Evolutionary conservation across 495 filamentous ascomycete genomes (phyloP), one percentile per base, ranked within the genome.

Genomic region (Neurospora sp.): DNA sequence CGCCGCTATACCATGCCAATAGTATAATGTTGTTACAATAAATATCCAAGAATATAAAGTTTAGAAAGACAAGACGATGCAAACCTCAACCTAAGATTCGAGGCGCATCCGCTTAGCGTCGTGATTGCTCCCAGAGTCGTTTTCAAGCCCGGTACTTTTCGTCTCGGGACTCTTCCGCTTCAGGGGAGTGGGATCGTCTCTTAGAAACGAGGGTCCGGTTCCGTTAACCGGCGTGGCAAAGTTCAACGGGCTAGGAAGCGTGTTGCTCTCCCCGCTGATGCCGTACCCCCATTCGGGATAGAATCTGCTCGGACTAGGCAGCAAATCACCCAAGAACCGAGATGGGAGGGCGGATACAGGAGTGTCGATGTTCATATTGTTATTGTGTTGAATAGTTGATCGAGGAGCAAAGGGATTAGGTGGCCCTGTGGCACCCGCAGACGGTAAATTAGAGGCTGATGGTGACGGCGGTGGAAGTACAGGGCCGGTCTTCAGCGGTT

Each of bases 331-430:
- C 61, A 97, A 89, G 80, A 98, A 98, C 35, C 94, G 88, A 69
- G 92, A 96, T 3, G 96, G 96, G 9, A 99, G 85, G 4, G 96
- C 95, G n/a, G 95, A 98, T n/a, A 97, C 94, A 0, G 96, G 96
- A 5, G 96, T 98, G 76, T 98, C 94, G 73, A 94, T 94, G 74
- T 93, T 91, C 79, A 92, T 92, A 71, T 88, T 89, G 70, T 83
- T 88, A 71, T 85, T 89, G 74, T 87, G 89, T 48, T 88, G 79
- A 78, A 89, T 80, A 5, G 92, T 91, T 46, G 85, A 84, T 5
- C 94, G 96, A 53, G 94, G 87, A 3, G 96, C 96, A 80, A 98
- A 99, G 4, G 96, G 96, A 82, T 99, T 99, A 6, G 93, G 92
- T 27, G 96, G 96, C 0, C 96, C 96, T 71, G 90, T 91, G 6